Evolutionary conservation across 108 stramenopile species (phyloP), one percentile per base, ranked within the genome.

Genomic region (Epithemia pelagica): DNA sequence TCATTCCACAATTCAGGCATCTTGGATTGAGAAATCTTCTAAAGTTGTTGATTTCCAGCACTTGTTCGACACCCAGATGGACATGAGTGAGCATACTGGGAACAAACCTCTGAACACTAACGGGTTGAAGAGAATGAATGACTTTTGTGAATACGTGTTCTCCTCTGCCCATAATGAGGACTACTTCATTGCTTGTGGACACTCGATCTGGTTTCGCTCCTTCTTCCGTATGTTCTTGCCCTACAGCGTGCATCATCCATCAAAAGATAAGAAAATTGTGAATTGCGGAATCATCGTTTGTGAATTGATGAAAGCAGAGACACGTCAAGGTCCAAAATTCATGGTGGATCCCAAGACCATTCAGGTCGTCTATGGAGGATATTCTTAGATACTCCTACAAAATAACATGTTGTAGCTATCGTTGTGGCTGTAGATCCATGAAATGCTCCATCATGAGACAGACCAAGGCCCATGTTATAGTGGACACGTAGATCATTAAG

Each of bases 181-280:
- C 1, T 72, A 78, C 54, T 70, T 95, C 29, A 80, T 96, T 70
- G 87, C 74, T 10, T 92, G 91, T 33, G 96, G 96, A 21, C 96
- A 96, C 74, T 90, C 88, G 30, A 77, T 96, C 30, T 95, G 87
- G 82, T 96, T 95, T 69, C 85, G 91, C 56, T 79, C 73, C 28
- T 94, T 94, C 68, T 95, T 96, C 77, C 83, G 83, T 24, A 71
- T 75, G 37, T 96, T 82, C 67, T 63, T 96, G 30, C 96, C 96
- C 1, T 66, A 74, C 26, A 70, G 51, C 29, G 56, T 62, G 33
- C 77, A 84, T 3, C 92, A 94, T 70, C 32, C 69, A 23, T 55
- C 77, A n/a, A 92, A 95, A 67, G 85, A 73, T 55, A 92, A 90
- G 68, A 96, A 96, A 75, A 68, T 96, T 64, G 86, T 92, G 52